These are phyloP conservation scores for Clonostachys byssicola DNA, from an alignment of 2,329 filamentous ascomycete genomes.

Conservation along the genomic window DNA sequence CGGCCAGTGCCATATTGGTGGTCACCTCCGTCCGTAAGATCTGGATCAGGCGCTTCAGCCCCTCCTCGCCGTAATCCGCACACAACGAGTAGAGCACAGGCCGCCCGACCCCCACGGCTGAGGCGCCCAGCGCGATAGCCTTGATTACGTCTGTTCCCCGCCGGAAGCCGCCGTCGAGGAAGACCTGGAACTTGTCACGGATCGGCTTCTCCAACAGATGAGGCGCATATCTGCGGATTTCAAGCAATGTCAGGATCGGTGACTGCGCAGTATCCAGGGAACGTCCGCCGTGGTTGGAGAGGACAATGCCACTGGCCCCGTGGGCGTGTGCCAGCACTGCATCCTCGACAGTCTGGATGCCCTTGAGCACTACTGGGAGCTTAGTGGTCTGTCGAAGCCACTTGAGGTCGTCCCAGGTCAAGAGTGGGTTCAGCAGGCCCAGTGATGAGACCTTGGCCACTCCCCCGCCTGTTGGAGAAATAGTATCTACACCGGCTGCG, in stretches of 20 bases:
- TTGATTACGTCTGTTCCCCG: conserved; percentile 33
- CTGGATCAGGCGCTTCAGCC: conserved; percentile 44
- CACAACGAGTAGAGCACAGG: conserved; percentile 25
- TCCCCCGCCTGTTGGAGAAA: conserved; percentile 12
- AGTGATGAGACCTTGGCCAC: conserved; percentile 49
- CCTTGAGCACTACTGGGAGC: conserved; percentile 30
- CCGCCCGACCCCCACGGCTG: conserved; percentile 35
- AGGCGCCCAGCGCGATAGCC: conserved; percentile 30
- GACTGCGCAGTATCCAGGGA: conserved; percentile 25
- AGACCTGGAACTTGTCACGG: conserved; percentile 29
- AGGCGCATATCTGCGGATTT: conserved; percentile 37
- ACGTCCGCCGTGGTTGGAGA: conserved; percentile 35
- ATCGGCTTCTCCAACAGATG: conserved; percentile 16
- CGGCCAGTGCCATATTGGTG: conserved; percentile 52
- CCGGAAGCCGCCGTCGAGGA: conserved; percentile 30
- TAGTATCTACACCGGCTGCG: conserved; percentile 35
- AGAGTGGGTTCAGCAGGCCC: conserved; percentile 53
- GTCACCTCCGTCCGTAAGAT: conserved; percentile 40
- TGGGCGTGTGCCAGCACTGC: conserved; percentile 21
- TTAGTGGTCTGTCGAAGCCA: conserved; percentile 21
- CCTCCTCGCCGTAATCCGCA: conserved; percentile 36
- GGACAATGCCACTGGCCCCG: conserved; percentile 26
- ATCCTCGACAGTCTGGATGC: conserved; percentile 29
- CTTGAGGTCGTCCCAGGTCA: conserved; percentile 47
- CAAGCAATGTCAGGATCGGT: conserved; percentile 20